phyloP scores from a whole-genome alignment of 441 rosid species.

The Populus hybrid region DNA sequence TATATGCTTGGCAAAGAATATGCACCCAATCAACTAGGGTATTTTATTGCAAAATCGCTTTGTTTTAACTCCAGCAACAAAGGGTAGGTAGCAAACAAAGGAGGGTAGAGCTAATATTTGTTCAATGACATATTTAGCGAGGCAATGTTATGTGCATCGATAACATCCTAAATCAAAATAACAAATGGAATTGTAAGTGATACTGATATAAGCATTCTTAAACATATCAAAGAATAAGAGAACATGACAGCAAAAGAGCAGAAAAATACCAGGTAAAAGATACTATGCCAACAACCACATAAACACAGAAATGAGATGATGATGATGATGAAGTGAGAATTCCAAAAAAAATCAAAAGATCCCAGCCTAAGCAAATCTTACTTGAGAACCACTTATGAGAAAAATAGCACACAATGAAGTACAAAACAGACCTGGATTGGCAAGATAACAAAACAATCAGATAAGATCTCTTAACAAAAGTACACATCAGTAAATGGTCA shows the following conservation, averaged over 20 bases:
- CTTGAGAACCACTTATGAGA: slow-evolving; percentile 85
- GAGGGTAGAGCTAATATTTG: no score
- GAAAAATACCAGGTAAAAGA: neutral
- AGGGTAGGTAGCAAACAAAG: no score
- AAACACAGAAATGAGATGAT: slow-evolving; percentile 2
- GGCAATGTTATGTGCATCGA: no score
- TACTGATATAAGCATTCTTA: neutral
- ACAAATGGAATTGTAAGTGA: neutral
- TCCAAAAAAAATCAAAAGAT: slow-evolving; percentile 12
- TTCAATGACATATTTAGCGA: no score
- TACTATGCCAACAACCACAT: neutral
- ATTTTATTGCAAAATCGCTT: no score
- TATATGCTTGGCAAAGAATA: neutral
- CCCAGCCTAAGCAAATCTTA: slow-evolving; percentile 40
- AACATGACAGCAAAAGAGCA: neutral
- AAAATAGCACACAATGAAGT: slow-evolving; percentile 78
- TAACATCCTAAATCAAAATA: no score
- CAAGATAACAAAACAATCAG: slow-evolving; percentile 28
- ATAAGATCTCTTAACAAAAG: neutral
- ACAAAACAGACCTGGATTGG: slow-evolving; percentile 74
- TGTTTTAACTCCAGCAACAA: no score
- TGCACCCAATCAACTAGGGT: no score
- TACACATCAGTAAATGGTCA: slow-evolving; percentile 4
- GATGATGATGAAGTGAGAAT: neutral
- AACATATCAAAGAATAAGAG: neutral